Evolutionary conservation across 805 yeast species (phyloP).

Genomic region (Yarrowia sp.): DNA sequence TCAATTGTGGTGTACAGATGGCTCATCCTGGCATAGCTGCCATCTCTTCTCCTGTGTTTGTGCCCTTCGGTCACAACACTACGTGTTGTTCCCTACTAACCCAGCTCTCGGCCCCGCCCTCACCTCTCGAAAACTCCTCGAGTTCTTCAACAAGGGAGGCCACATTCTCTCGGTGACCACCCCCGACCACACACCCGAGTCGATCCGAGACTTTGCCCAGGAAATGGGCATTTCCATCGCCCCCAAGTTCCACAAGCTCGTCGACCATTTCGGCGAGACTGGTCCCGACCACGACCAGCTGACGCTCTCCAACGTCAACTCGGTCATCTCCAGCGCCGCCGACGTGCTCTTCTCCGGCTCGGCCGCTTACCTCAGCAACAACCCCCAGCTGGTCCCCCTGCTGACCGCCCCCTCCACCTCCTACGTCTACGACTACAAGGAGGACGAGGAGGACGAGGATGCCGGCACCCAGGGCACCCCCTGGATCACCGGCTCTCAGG

Average conservation of each 20-base stretch:
- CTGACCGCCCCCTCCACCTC: constrained; percentile 65
- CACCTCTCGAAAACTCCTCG: constrained; percentile 50
- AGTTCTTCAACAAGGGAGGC: constrained; percentile 68
- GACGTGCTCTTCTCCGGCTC: constrained; percentile 49
- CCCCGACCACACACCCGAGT: constrained; percentile 54
- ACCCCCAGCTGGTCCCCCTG: constrained; percentile 67
- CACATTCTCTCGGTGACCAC: constrained; percentile 64
- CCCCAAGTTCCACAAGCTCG: constrained; percentile 63
- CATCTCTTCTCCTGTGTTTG: too few species aligned
- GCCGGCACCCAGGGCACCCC: constrained; percentile 36
- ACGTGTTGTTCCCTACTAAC: constrained; percentile 39
- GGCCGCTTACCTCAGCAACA: constrained; percentile 68
- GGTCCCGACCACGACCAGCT: constrained; percentile 34
- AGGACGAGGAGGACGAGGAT: constrained; percentile 45
- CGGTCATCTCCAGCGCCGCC: constrained; percentile 26
- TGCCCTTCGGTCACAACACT: not conserved
- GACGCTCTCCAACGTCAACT: constrained; percentile 30
- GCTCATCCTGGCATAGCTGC: too few species aligned
- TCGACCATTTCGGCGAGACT: constrained; percentile 59
- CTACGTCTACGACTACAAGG: constrained; percentile 51
- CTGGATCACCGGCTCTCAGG: constrained; percentile 84
- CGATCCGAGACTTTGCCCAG: constrained; percentile 62
- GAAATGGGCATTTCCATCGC: constrained; percentile 83
- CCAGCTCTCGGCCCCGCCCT: constrained; percentile 42
- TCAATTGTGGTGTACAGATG: too few species aligned